Base-by-base conservation (phyloP, 495 filamentous ascomycete genomes). In the Hyaloscypha finlandica region DNA sequence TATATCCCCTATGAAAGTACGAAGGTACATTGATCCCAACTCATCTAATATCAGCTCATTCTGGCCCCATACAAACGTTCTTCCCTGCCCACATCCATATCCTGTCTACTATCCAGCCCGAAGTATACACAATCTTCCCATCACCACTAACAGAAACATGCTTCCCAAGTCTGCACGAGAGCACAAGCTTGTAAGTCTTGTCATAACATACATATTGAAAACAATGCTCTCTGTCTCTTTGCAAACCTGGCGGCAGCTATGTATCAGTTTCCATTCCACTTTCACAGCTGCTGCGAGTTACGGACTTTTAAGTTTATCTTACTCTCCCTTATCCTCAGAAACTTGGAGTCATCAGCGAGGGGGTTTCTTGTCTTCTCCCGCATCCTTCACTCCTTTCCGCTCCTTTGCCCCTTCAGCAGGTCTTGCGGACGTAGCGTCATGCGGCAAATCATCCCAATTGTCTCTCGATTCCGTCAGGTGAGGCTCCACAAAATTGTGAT, bases 361-460 rank as follows among this genome's bases (percentile, higher is more conserved):
- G 29, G 35, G 0, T 37, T 12, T 48, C n/a, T 22, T 25, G 16
- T 3, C 11, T 19, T 25, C 25, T 25, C 25, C 20, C 12, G 3
- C 14, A 55, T 16, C 14, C 52, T 55, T n/a, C 57, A 42, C 60
- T 30, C n/a, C 60, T 32, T 11, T 19, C 60, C 6, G 16, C 14
- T 30, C 29, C 61, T 55, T 45, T 63, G 45, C 11, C 14, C 20
- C 16, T 3, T 53, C 51, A 4, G 6, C 5, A 16, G 19, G 11
- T 54, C 22, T 20, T 20, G 11, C 57, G 45, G 60, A 69, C 8
- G n/a, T 39, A 3, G 25, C 14, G 5, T 57, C 67, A 22, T 69
- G 56, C 3, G 67, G 65, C 20, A 69, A 45, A 25, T 69, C 65
- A 29, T 69, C 67, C 67, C 61, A 69, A 35, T 69, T 65, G 9